Evolutionary conservation across 768 basidiomycete species (phyloP), one percentile per base, ranked within the genome.

Genomic region (Suillus lakei): DNA sequence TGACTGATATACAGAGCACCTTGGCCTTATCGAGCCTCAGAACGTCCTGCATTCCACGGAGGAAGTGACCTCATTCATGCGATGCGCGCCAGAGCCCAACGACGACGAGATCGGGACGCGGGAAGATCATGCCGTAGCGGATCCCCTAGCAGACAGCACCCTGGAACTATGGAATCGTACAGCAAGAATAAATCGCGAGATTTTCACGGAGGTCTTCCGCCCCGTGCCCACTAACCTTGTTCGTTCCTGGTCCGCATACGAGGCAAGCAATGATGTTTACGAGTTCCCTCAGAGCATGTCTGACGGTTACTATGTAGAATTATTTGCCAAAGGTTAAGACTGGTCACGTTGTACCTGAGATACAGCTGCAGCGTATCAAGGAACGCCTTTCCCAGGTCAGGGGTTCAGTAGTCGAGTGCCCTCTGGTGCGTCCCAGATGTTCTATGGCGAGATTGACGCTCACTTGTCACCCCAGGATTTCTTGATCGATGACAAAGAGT

Each of bases 191-290:
- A 98, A 98, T 74, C 83, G 93, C 62, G 91, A 92, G 73, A 84
- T 96, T 63, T 97, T 95, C 70, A 89, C 91, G 5, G 92, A 94
- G 78, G 71, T 96, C 36, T 98, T 97, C 83, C 84, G 88, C 46
- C 89, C 92, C n/a, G 87, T 94, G 18, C 95, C 95, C 4, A 91
- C 88, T 15, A 95, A 98, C 77, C 77, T 91, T 32, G 91, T 96
- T 59, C 84, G 89, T 67, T 83, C 84, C 63, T 96, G 93, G 94
- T 79, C 84, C 10, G 85, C 87, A 5, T 97, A 96, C 73, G 88
- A 91, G 60, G 92, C 91, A 86, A 76, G 63, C 63, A 48, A 9
- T 26, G 34, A 36, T 46, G 60, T 54, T 68, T 34, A 28, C 6
- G 38, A 60, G 21, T 10, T 41, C 66, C 26, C 5, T 61, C 30